phyloP scores from a whole-genome alignment of 169 alveolate genomes.

The Cryptosporidium sp. region DNA sequence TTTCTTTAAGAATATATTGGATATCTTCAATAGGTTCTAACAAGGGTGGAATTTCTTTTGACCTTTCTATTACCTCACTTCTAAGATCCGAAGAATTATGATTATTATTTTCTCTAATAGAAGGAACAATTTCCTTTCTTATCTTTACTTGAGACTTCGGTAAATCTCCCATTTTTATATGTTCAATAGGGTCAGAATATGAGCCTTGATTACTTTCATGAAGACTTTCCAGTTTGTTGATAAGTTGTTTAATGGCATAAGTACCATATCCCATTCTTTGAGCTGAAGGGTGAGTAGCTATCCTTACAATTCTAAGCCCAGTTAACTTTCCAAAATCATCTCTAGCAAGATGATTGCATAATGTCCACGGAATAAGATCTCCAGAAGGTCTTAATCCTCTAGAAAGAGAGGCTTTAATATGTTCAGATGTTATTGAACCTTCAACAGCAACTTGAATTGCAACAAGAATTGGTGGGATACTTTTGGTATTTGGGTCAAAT shows the following conservation, averaged over 20 bases:
- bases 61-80: conserved; percentile 33
- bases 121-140: conserved; percentile 10
- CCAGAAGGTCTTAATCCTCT: conserved; percentile 94
- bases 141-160: conserved; percentile 36
- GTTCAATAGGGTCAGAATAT: conserved; percentile 40
- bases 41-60: conserved; percentile 46
- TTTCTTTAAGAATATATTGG: conserved; percentile 29
- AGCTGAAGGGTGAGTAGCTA: conserved; percentile 98
- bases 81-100: conserved; percentile 3
- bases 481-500: conserved; percentile 77
- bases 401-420: conserved; percentile 82
- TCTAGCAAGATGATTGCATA: conserved; percentile 95
- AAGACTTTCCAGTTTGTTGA: conserved; percentile 76
- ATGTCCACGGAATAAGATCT: conserved; percentile 98
- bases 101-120: conserved; percentile 18
- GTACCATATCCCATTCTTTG: conserved; percentile 98
- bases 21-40: conserved; percentile 50
- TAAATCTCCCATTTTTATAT: conserved; percentile 10
- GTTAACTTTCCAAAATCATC: conserved; percentile 92
- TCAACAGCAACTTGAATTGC: conserved; percentile 91
- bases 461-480: conserved; percentile 81
- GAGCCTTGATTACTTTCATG: conserved; percentile 72
- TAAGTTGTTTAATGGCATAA: conserved; percentile 91
- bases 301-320: conserved; percentile 96
- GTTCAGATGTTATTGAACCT: conserved; percentile 90